These are phyloP conservation scores for Leptomonas pyrrhocoris DNA, from an alignment of 208 protist species.

Conservation along the genomic window DNA sequence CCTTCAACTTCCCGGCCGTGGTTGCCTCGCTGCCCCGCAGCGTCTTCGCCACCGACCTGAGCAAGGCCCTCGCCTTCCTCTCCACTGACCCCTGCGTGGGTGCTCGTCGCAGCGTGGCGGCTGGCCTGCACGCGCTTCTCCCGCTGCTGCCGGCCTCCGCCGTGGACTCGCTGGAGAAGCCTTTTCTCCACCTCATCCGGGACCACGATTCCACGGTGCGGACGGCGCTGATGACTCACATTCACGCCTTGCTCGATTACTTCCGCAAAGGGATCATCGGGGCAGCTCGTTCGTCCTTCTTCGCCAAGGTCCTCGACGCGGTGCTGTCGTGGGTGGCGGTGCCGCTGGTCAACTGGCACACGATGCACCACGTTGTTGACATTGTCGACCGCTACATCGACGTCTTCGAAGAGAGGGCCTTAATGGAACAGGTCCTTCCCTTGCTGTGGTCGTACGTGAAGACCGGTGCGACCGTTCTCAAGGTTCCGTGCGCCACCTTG, in stretches of 20 bases:
- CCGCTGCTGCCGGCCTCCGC: conserved; percentile 65
- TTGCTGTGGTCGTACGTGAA: conserved; percentile 63
- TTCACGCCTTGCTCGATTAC: conserved; percentile 67
- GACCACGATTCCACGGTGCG: conserved; percentile 67
- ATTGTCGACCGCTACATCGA: conserved; percentile 62
- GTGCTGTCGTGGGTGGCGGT: conserved; percentile 46
- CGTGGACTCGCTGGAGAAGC: conserved; percentile 57
- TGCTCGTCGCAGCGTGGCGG: conserved; percentile 72
- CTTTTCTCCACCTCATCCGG: conserved; percentile 69
- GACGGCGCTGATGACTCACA: conserved; percentile 55
- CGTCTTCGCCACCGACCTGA: conserved; percentile 73
- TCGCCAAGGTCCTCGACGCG: conserved; percentile 49
- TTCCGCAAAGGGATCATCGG: conserved; percentile 58
- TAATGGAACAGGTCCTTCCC: conserved; percentile 76
- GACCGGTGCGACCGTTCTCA: conserved; percentile 62
- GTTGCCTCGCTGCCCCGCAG: conserved; percentile 76
- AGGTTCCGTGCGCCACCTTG: conserved; percentile 63
- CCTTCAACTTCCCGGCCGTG: conserved; percentile 91
- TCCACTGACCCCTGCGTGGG: conserved; percentile 55
- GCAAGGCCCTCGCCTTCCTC: conserved; percentile 61
- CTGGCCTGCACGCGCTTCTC: conserved; percentile 88
- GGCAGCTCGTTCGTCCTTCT: conserved; percentile 50
- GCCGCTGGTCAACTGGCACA: conserved; percentile 69
- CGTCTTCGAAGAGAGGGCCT: conserved; percentile 50
- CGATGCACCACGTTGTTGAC: conserved; percentile 65